Conservation (phyloP, 2,329 filamentous ascomycete species). For the Aspergillus novofumigatus region DNA sequence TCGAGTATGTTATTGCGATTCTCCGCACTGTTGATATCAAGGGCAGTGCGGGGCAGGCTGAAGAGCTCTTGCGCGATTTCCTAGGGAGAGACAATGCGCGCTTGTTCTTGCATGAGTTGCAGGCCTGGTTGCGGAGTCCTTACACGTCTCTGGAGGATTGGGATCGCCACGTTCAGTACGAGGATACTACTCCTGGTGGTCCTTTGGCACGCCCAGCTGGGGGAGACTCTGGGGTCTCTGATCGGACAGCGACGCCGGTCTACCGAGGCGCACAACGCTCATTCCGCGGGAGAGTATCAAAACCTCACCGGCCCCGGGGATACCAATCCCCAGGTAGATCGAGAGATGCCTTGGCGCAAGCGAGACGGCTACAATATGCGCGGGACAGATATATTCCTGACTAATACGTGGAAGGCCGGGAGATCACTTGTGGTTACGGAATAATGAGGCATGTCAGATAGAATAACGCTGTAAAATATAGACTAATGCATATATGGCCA, state of each 20-base stretch:
- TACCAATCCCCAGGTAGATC: conserved; percentile 7
- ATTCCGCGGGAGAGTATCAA: conserved; percentile 23
- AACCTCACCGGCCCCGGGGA: conserved; percentile 15
- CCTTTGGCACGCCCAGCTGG: not conserved
- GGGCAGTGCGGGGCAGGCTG: conserved; percentile 71
- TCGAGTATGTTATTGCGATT: conserved; percentile 82
- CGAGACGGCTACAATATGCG: conserved; percentile 26
- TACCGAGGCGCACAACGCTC: conserved; percentile 13
- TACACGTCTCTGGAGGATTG: conserved; percentile 68
- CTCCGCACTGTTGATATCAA: conserved; percentile 79
- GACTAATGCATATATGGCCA: conserved; percentile 4
- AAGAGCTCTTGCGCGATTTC: conserved; percentile 74
- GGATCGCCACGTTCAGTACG: conserved; percentile 77
- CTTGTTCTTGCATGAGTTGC: conserved; percentile 80
- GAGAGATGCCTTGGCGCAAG: conserved; percentile 15
- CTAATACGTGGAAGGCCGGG: conserved; percentile 8
- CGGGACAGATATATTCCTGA: conserved; percentile 33
- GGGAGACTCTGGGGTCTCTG: conserved; percentile 3
- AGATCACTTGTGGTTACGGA: not conserved
- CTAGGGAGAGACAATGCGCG: conserved; percentile 68
- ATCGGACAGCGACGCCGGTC: conserved; percentile 22
- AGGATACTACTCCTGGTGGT: conserved; percentile 14
- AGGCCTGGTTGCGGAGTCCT: conserved; percentile 78
- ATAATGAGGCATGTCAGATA: conserved; percentile 4
- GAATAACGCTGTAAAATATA: conserved; percentile 4